Percentiles rank a stretch among this genome's conserved stretches.
These are phyloP conservation scores for Suillus paluster DNA, from an alignment of 768 basidiomycete genomes.

Conservation along the genomic window DNA sequence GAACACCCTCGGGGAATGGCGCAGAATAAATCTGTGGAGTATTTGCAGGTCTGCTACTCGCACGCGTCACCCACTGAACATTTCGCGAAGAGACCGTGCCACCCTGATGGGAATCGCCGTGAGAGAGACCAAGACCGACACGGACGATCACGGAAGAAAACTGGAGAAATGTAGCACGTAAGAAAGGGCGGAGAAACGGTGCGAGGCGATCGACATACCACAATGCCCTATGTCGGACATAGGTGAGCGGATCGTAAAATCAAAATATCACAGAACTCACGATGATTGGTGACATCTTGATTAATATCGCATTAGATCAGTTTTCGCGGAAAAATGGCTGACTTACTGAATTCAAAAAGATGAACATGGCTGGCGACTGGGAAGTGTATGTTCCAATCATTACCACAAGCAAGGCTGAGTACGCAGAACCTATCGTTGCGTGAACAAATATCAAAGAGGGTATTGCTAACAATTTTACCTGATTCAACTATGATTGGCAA, in stretches of 20 bases:
- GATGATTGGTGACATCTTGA: conserved; percentile 21
- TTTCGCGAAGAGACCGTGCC: conserved; percentile 3
- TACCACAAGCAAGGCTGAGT: conserved; percentile 20
- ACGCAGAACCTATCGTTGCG: conserved; percentile 16
- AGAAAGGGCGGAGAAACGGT: not conserved
- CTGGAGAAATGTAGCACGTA: conserved; percentile 5
- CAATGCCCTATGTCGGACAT: conserved; percentile 14
- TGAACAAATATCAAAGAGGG: not conserved
- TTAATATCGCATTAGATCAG: not conserved
- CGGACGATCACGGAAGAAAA: conserved; percentile 34
- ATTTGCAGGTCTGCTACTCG: not conserved
- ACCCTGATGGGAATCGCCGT: conserved; percentile 14
- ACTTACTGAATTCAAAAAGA: conserved; percentile 23
- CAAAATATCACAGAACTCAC: conserved; percentile 13
- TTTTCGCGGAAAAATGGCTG: not conserved
- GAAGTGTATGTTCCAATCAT: conserved; percentile 22
- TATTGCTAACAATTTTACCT: conserved; percentile 13
- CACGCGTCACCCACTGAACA: not conserved
- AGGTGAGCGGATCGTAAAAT: not conserved
- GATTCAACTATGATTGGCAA: conserved; percentile 25
- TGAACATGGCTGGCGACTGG: conserved; percentile 19
- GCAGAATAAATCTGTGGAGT: conserved; percentile 1
- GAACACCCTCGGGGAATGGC: conserved; percentile 12
- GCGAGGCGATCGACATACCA: conserved; percentile 16
- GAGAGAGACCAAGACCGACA: conserved; percentile 25